Conservation (phyloP, 371 early-diverging fungal species). For the Mortierella sp. region DNA sequence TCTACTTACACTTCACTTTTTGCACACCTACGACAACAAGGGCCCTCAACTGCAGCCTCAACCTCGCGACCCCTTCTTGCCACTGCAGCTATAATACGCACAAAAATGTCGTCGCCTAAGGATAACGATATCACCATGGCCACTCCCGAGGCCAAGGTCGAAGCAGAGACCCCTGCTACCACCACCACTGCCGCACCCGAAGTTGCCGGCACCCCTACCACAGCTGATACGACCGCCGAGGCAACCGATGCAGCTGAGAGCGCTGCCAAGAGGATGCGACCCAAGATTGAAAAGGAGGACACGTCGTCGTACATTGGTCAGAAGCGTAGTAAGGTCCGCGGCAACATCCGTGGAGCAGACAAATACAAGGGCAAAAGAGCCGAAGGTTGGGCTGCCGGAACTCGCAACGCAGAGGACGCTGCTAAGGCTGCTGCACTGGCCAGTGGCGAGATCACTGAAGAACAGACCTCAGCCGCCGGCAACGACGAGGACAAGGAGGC, state of each 20-base stretch:
- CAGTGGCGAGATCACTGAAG: neutral
- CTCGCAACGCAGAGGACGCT: conserved; percentile 47
- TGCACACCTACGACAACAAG: neutral
- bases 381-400: conserved; percentile 30
- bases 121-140: conserved; percentile 10
- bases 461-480: neutral
- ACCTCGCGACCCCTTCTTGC: neutral
- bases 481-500: conserved; percentile 54
- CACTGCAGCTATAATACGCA: neutral
- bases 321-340: conserved; percentile 46
- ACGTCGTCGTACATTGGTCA: conserved; percentile 40
- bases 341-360: conserved; percentile 54
- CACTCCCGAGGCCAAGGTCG: neutral
- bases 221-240: neutral
- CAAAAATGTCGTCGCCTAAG: conserved; percentile 4
- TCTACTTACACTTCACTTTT: neutral
- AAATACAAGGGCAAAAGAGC: conserved; percentile 50
- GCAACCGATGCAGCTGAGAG: conserved; percentile 14
- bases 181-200: neutral
- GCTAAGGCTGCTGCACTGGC: conserved; percentile 26
- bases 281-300: conserved; percentile 36
- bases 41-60: neutral
- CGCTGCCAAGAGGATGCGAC: conserved; percentile 37
- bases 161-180: neutral
- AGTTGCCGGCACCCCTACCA: neutral